Base-by-base conservation (phyloP, 345 rosid species). In the Murraya paniculata region DNA sequence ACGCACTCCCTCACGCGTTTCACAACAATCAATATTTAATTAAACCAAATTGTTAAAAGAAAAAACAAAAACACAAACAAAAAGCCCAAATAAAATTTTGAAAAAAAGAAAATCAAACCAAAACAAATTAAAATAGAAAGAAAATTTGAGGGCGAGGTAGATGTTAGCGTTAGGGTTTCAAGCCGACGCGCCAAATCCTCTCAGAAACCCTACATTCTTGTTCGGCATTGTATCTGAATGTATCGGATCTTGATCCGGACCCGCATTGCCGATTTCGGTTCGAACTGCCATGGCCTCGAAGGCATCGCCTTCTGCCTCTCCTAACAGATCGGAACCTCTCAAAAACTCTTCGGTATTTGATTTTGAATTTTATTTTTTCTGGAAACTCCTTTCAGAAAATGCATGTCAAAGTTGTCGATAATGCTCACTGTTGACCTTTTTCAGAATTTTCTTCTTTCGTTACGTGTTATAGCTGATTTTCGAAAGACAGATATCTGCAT, bases 261-360 rank as follows among this genome's bases (percentile, higher is more conserved):
- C 77, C 75, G 58, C 84, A 68, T 82, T 69, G 59, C 59, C 58
- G 74, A 73, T 38, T 79, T 83, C 73, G 89, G 78, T 76, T 84
- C 84, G 53, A 84, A 64, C 30, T 14, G 25, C 89, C 76, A 94
- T 92, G 98, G 87, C 88, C 83, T 89, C 91, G 72, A 78, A 85
- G 84, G 82, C 85, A 31, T 85, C 91, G 85, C 88, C 91, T 30
- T 77, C 94, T 55, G 79, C 85, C 68, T 88, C 97, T 85, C 86
- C 83, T 41, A 77, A 76, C 82, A 76, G 93, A 93, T 90, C 97
- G 90, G 97, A 82, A 72, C 87, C 85, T 71, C 77, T 25, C 22
- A 75, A 83, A 33, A 84, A 82, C 53, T 79, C 78, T 50, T 80
- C 82, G 88, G 92, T 87, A 72, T 72, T 62, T 71, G 61, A 65